Evolutionary conservation across 768 basidiomycete genomes (phyloP).

Genomic region (Scleroderma bovista): DNA sequence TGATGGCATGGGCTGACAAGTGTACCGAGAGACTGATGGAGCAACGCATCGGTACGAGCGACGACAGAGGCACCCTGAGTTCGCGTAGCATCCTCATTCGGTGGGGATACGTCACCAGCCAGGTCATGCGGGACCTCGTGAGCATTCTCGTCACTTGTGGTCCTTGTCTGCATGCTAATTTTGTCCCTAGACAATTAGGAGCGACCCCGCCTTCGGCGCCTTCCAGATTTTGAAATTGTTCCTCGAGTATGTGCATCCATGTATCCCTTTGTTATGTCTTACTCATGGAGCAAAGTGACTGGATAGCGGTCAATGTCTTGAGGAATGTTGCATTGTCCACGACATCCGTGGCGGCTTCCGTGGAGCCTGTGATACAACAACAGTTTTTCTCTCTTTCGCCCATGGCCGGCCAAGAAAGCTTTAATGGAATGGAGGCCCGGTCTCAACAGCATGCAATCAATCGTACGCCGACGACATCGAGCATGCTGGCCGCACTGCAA

Average conservation of each 20-base stretch:
- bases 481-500: slow-evolving; percentile 86
- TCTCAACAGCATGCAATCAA: slow-evolving; percentile 57
- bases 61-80: slow-evolving; percentile 78
- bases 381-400: slow-evolving; percentile 83
- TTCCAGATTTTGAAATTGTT: slow-evolving; percentile 91
- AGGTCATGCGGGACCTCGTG: slow-evolving; percentile 88
- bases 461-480: slow-evolving; percentile 82
- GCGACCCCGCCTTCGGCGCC: slow-evolving; percentile 87
- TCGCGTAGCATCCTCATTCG: slow-evolving; percentile 83
- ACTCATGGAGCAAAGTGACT: slow-evolving; percentile 53
- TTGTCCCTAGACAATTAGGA: slow-evolving; percentile 72
- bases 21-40: slow-evolving; percentile 83
- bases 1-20: slow-evolving; percentile 90
- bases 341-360: slow-evolving; percentile 87
- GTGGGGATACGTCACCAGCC: slow-evolving; percentile 90
- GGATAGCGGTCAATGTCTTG: slow-evolving; percentile 87
- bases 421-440: slow-evolving; percentile 58
- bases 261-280: slow-evolving; percentile 7
- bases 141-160: slow-evolving; percentile 20
- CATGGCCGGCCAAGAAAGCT: slow-evolving; percentile 85
- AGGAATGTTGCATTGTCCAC: slow-evolving; percentile 84
- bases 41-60: slow-evolving; percentile 51
- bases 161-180: slow-evolving; percentile 1
- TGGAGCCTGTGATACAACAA: slow-evolving; percentile 88
- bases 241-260: slow-evolving; percentile 60